Percentiles rank a stretch among this genome's conserved stretches.
Evolutionary conservation across 129 eudicot species (phyloP).

Genomic region (Saussurea involucrata): DNA sequence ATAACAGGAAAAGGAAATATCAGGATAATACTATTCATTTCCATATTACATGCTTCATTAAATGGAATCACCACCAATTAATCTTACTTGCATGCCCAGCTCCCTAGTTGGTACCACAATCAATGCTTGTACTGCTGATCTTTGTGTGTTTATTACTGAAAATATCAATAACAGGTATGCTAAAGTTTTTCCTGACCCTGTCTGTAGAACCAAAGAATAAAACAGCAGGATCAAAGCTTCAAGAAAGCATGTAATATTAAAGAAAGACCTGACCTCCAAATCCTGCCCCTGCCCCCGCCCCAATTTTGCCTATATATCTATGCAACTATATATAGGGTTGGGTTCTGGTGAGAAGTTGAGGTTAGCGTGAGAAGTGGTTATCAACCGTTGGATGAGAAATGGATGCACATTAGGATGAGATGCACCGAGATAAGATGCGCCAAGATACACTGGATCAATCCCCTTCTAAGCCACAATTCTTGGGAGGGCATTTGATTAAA

Average conservation of each 20-base stretch:
- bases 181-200: constrained; percentile 98
- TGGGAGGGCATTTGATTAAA: too few species aligned
- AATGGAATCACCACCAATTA: not conserved
- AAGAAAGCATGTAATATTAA: not conserved
- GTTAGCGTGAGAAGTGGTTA: too few species aligned
- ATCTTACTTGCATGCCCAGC: constrained; percentile 89
- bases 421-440: too few species aligned
- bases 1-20: constrained; percentile 5
- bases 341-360: too few species aligned
- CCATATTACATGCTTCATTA: not conserved
- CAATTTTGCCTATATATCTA: not conserved
- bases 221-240: not conserved
- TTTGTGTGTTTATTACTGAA: constrained; percentile 63
- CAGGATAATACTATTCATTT: not conserved
- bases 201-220: constrained; percentile 48
- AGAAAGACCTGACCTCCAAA: not conserved
- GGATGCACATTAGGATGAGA: too few species aligned
- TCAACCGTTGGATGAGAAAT: too few species aligned
- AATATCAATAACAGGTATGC: constrained; percentile 67
- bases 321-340: not conserved
- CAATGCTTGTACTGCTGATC: constrained; percentile 84
- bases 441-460: too few species aligned
- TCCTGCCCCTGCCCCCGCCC: not conserved
- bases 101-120: constrained; percentile 94
- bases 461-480: too few species aligned